A percentile compares a stretch with the other conserved stretches of the same genome.
Evolutionary conservation across 2,329 filamentous ascomycete species (phyloP).

Genomic region (Cladophialophora psammophila): DNA sequence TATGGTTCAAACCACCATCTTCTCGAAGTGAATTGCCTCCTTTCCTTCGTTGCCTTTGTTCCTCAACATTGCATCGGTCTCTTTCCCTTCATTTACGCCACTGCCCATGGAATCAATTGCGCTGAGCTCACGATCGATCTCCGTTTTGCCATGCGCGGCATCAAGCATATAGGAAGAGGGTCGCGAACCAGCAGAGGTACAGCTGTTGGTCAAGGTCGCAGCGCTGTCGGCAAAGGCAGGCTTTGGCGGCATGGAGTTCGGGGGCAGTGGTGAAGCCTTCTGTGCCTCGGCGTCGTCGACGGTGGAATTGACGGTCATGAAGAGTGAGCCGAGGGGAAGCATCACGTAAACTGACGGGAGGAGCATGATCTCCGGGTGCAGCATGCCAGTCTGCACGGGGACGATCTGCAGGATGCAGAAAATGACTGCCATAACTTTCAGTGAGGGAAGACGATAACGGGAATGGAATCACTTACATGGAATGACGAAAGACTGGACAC

Average conservation of each 20-base stretch:
- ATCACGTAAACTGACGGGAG: conserved; percentile 34
- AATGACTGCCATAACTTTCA: conserved; percentile 28
- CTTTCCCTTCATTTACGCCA: not conserved
- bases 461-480: conserved; percentile 30
- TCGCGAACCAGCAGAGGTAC: conserved; percentile 9
- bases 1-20: conserved; percentile 1
- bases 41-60: conserved; percentile 17
- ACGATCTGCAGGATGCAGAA: conserved; percentile 34
- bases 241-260: not conserved
- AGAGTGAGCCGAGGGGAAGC: conserved; percentile 34
- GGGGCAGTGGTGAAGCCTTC: not conserved
- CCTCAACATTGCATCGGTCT: conserved; percentile 13
- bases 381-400: conserved; percentile 8
- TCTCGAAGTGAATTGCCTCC: conserved; percentile 3
- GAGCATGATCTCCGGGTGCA: conserved; percentile 30
- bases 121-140: conserved; percentile 25
- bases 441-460: not conserved
- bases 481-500: conserved; percentile 34
- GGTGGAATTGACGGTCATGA: conserved; percentile 34
- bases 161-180: conserved; percentile 10
- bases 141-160: not conserved
- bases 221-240: conserved; percentile 5
- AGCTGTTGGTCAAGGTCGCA: conserved; percentile 13
- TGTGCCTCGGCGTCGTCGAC: not conserved
- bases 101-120: conserved; percentile 24